Conservation (phyloP, 2,329 filamentous ascomycete genomes). For the Leptographium galeiforme region DNA sequence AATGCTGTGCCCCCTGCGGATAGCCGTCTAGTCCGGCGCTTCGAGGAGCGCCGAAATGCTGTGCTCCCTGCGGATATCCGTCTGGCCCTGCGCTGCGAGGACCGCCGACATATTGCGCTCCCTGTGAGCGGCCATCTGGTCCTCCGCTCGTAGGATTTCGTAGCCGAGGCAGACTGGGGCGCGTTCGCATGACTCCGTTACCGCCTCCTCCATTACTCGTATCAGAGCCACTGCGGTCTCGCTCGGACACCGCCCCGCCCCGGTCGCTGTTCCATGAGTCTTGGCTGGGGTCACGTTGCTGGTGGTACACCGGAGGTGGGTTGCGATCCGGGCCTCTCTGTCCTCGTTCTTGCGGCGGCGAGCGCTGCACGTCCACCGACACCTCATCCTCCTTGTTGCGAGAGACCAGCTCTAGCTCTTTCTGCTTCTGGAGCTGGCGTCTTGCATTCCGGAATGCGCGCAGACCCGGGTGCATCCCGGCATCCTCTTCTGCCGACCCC, state of each 20-base stretch:
- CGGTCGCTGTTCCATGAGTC: constrained; percentile 22
- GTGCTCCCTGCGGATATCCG: not conserved
- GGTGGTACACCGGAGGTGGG: constrained; percentile 30
- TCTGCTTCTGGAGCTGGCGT: constrained; percentile 41
- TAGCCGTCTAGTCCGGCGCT: constrained; percentile 12
- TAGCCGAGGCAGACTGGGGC: constrained; percentile 3
- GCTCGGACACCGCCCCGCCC: constrained; percentile 22
- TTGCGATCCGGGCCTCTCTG: constrained; percentile 23
- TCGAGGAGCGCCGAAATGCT: constrained; percentile 14
- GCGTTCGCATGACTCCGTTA: not conserved
- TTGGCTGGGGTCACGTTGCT: constrained; percentile 28
- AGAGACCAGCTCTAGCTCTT: constrained; percentile 35
- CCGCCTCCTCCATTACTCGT: constrained; percentile 30
- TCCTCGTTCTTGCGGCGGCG: constrained; percentile 10
- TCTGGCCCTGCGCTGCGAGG: constrained; percentile 12
- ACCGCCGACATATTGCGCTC: constrained; percentile 13
- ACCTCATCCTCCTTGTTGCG: constrained; percentile 17
- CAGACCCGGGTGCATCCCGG: constrained; percentile 33
- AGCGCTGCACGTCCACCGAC: not conserved
- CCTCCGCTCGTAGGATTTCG: not conserved
- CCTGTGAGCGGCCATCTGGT: not conserved
- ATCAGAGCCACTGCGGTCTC: constrained; percentile 42
- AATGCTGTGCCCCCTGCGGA: constrained; percentile 11
- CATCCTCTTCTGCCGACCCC: constrained; percentile 18
- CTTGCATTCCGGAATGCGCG: constrained; percentile 44